Evolutionary conservation across 192 early-diverging fungal species (phyloP).

Genomic region (Coemansia sp.): DNA sequence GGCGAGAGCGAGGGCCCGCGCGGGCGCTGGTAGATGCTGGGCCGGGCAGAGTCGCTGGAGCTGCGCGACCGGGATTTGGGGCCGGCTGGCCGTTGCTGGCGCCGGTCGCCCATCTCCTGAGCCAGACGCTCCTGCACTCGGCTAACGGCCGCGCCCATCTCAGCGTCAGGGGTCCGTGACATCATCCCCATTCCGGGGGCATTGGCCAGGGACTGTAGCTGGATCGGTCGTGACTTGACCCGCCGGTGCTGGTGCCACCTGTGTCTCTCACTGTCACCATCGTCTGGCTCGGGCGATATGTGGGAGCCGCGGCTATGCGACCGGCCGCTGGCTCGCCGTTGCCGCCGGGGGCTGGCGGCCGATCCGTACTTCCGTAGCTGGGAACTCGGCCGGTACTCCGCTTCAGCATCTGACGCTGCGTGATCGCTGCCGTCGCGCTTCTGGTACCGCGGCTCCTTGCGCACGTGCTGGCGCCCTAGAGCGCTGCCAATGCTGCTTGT

Average conservation of each 20-base stretch:
- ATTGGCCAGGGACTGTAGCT: conserved; percentile 1
- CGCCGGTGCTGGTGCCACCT: conserved; percentile 4
- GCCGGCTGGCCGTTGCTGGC: background rate
- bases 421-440: background rate
- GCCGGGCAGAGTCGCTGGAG: background rate
- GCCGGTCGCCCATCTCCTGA: conserved; percentile 10
- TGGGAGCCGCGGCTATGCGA: conserved; percentile 13
- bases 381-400: conserved; percentile 6
- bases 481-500: background rate
- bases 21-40: background rate
- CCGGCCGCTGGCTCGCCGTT: conserved; percentile 7
- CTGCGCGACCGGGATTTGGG: background rate
- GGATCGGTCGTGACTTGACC: conserved; percentile 28
- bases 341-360: background rate
- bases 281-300: background rate
- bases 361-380: background rate
- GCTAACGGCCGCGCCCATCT: conserved; percentile 30
- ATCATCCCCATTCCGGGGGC: no score
- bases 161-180: background rate
- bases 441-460: background rate
- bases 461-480: background rate
- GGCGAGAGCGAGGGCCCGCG: conserved; percentile 35
- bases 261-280: background rate
- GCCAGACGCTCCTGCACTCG: conserved; percentile 35
- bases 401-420: conserved; percentile 10